Base-by-base conservation (phyloP, 768 basidiomycete genomes). In the Termitomyces sp. region DNA sequence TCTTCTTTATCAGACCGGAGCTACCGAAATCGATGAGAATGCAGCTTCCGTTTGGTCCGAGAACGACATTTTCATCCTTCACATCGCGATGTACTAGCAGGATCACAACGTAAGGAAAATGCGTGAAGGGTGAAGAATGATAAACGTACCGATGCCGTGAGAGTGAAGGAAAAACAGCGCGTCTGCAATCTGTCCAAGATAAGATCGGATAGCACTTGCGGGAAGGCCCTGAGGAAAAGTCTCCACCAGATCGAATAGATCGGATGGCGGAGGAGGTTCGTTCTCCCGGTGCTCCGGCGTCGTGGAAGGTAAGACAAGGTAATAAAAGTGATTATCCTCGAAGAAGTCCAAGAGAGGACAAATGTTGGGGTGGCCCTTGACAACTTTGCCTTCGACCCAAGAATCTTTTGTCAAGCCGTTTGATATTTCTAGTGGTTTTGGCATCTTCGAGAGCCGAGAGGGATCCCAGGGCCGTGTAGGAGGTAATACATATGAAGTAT, bases 21-120 rank as follows among this genome's bases (percentile, higher is more conserved):
- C 93, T 95, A 40, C 96, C 96, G 68, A 98, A 99, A 67, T 99
- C 96, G 66, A 99, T 98, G 64, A 99, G 70, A 68, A 98, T 86
- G 66, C 91, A 94, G 66, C 82, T 84, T 29, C 91, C 94, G 42
- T 81, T 71, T 15, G 86, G 83, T 7, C 89, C 91, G 40, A 94
- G 78, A 35, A 94, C 87, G 15, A 94, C 89, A 67, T 98, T 97
- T 70, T 99, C 96, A 63, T 99, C 96, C 72, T 99, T 99, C 70
- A 99, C 86, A 65, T 99, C 96, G 50, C 96, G 90, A 70, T 99
- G 96, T 10, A 98, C 90, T 91, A 60, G 10, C 60, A 46, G 61
- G 36, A 39, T 32, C 46, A 45, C 32, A 56, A 54, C 57, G 57
- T 57, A 41, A 45, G 39, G 40, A 50, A 47, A 45, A 48, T 35